Conservation (phyloP, 108 stramenopile genomes). For the Discostella stelligeroides region DNA sequence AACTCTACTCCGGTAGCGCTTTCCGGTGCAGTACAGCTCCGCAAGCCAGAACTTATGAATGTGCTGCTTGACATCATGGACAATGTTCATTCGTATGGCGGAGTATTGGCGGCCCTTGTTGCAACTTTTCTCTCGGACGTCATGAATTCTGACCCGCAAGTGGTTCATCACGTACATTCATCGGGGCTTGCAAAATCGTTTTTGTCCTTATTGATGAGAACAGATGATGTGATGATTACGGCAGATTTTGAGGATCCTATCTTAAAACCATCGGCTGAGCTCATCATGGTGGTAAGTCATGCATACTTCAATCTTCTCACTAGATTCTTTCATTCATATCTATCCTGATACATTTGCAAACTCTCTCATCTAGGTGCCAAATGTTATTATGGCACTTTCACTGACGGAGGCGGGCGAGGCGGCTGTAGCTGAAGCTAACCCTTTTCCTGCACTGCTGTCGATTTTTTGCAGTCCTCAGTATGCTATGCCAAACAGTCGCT, state of each 20-base stretch:
- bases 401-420: conserved; percentile 87
- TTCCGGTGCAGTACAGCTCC: conserved; percentile 60
- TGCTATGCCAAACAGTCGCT: conserved; percentile 85
- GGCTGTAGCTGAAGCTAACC: conserved; percentile 70
- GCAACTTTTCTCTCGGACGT: conserved; percentile 80
- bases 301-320: too few species aligned
- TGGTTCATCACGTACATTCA: conserved; percentile 80
- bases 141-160: conserved; percentile 88
- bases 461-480: conserved; percentile 84
- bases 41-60: conserved; percentile 62
- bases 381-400: conserved; percentile 83
- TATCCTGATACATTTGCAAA: too few species aligned
- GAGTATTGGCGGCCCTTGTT: conserved; percentile 72
- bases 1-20: conserved; percentile 32
- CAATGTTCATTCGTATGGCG: conserved; percentile 72
- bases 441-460: conserved; percentile 82
- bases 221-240: conserved; percentile 23
- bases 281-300: conserved; percentile 70
- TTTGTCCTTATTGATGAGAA: conserved; percentile 58
- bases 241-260: conserved; percentile 46
- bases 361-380: conserved; percentile 54
- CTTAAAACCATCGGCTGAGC: conserved; percentile 78
- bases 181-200: conserved; percentile 80
- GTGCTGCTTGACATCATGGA: conserved; percentile 69
- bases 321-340: too few species aligned